Percentiles rank a stretch among this genome's conserved stretches.
Evolutionary conservation across 2,329 filamentous ascomycete genomes (phyloP).

Genomic region (Colletotrichum somersetense): DNA sequence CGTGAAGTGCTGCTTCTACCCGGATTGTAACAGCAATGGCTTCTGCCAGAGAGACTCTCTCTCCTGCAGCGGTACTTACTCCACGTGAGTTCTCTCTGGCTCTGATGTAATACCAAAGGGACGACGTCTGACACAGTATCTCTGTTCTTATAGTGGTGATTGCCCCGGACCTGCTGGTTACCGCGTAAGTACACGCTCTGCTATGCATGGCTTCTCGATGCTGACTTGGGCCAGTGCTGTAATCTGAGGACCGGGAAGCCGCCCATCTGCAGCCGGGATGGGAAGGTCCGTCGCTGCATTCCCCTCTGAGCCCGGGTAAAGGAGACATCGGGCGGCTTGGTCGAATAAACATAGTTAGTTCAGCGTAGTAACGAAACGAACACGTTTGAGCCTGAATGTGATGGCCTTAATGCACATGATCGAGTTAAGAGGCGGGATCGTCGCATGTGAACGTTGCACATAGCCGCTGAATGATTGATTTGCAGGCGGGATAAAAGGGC

Average conservation of each 20-base stretch:
- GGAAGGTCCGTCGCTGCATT: slow-evolving; percentile 30
- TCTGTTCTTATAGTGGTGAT: slow-evolving; percentile 15
- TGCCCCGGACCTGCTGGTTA: slow-evolving; percentile 32
- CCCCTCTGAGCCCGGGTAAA: background rate
- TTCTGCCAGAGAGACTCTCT: slow-evolving; percentile 34
- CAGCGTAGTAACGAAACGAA: background rate
- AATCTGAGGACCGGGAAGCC: slow-evolving; percentile 28
- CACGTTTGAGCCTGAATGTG: background rate
- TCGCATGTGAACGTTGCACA: background rate
- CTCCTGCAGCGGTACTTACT: slow-evolving; percentile 32
- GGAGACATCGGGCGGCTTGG: background rate
- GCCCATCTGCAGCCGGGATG: slow-evolving; percentile 26
- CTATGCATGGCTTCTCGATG: background rate
- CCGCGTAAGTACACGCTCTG: slow-evolving; percentile 21
- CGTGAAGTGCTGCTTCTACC: slow-evolving; percentile 39
- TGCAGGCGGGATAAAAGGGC: no score
- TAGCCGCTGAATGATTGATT: background rate
- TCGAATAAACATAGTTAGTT: background rate
- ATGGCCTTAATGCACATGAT: background rate
- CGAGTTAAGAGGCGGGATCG: no score
- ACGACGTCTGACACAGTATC: background rate
- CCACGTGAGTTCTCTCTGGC: slow-evolving; percentile 4
- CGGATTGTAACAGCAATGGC: slow-evolving; percentile 31
- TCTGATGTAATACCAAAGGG: background rate
- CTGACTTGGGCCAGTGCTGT: slow-evolving; percentile 32